Evolutionary conservation across 805 yeast genomes (phyloP).

Genomic region (Jamesozyma jinghongensis): DNA sequence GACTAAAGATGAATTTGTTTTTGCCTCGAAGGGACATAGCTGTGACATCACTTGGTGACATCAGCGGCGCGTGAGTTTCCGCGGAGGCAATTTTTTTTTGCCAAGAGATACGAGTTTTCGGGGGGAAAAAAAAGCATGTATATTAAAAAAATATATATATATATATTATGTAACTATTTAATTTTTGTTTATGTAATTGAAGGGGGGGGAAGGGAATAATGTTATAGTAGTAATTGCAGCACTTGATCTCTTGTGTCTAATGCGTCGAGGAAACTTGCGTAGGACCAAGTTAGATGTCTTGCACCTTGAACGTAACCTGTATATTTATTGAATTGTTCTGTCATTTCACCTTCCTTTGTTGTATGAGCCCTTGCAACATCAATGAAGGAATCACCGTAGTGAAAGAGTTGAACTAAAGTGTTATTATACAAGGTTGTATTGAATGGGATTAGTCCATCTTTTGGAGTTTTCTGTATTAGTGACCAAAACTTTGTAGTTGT

Average conservation of each 20-base stretch:
- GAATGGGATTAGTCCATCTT: slow-evolving; percentile 11
- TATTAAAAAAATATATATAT: neutral
- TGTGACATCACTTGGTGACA: too few species aligned
- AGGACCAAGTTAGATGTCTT: slow-evolving; percentile 80
- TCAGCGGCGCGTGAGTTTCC: too few species aligned
- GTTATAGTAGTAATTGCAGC: neutral
- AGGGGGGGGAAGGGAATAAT: neutral
- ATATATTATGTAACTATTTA: neutral
- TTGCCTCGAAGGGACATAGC: too few species aligned
- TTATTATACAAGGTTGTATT: slow-evolving; percentile 37
- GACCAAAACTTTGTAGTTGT: slow-evolving; percentile 25
- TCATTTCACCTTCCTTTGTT: slow-evolving; percentile 59
- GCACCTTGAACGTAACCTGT: slow-evolving; percentile 89
- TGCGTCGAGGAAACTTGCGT: slow-evolving; percentile 66
- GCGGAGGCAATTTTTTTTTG: too few species aligned
- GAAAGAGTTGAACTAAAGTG: slow-evolving; percentile 38
- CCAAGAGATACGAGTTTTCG: too few species aligned
- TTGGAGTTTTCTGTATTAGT: slow-evolving; percentile 6
- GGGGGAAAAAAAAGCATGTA: neutral
- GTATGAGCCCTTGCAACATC: slow-evolving; percentile 50
- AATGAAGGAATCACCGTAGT: slow-evolving; percentile 61
- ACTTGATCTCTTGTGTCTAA: slow-evolving; percentile 47
- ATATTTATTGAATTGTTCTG: slow-evolving; percentile 79
- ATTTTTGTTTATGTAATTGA: neutral
- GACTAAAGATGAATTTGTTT: too few species aligned